Base-by-base conservation (phyloP, 495 filamentous ascomycete species). In the Aeminium ludgeri region DNA sequence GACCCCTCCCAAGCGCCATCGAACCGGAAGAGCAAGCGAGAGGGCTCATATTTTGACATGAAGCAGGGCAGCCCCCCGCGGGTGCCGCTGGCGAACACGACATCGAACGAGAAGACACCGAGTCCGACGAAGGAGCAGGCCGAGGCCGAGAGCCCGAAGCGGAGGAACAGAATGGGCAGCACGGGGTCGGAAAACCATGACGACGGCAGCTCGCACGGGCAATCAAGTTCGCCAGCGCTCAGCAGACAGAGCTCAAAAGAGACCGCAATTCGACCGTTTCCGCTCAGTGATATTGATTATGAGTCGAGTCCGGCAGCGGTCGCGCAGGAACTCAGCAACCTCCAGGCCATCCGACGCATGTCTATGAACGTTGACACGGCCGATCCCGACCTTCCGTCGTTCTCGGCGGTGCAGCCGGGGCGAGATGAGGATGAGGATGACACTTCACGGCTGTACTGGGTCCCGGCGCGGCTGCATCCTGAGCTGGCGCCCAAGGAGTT, bases 401-500 rank as follows among this genome's bases (percentile, higher is more conserved):
- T 89, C 60, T 79, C 86, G 1, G 73, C 82, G 3, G 66, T 75
- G 44, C 74, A 86, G 6, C 83, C 86, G 7, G 76, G 74, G 6
- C 74, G 76, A 25, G 63, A 64, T 4, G 80, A 85, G 47, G 73
- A 82, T 56, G 87, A 92, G 55, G 78, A 85, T 51, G 91, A 95
- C 60, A 71, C 84, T 3, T 82, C 86, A 1, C 73, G 82, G 45
- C 59, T 96, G 36, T 83, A 95, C 41, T 99, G 89, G 89, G 89
- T 99, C 19, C 89, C 89, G 0, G 89, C 89, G 17, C 73, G 86
- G 41, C 65, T 96, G 13, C 89, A 99, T 53, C 89, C 89, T 10
- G 89, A 96, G 61, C 64, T 99, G 23, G 89, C 91, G 20, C 91
- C 89, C 4, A 85, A 78, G 57, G 91, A 95, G 53, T 99, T 96